These are phyloP conservation scores for Trifolium dubium DNA, from an alignment of 306 rosid genomes.

Conservation along the genomic window DNA sequence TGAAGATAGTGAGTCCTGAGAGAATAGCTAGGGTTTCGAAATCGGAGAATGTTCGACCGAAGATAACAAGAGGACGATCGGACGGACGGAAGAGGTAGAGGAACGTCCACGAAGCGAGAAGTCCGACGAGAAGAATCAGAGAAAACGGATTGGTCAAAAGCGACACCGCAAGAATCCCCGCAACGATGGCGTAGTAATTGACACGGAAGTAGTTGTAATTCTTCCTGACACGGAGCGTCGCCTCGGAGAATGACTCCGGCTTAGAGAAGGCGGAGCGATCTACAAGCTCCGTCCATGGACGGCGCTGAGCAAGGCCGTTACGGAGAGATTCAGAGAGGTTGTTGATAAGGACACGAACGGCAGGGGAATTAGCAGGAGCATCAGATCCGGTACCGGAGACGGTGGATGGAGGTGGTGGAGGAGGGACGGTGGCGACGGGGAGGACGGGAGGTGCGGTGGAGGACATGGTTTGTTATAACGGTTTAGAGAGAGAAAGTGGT, in stretches of 20 bases:
- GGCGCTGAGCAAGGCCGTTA: slow-evolving; percentile 78
- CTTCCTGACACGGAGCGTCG: slow-evolving; percentile 82
- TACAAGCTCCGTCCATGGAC: slow-evolving; percentile 81
- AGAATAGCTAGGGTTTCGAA: slow-evolving; percentile 72
- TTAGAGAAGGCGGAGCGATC: slow-evolving; percentile 78
- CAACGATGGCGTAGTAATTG: slow-evolving; percentile 66
- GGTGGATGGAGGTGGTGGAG: slow-evolving; percentile 14
- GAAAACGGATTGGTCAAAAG: slow-evolving; percentile 80
- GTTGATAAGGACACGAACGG: slow-evolving; percentile 67
- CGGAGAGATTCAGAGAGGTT: slow-evolving; percentile 62
- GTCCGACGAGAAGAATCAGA: slow-evolving; percentile 61
- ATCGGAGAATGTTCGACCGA: slow-evolving; percentile 75
- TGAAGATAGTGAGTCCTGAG: slow-evolving; percentile 57
- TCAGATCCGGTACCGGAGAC: slow-evolving; percentile 40
- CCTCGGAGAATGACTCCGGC: slow-evolving; percentile 81
- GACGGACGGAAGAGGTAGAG: slow-evolving; percentile 94
- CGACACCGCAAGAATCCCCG: slow-evolving; percentile 62
- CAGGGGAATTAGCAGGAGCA: slow-evolving; percentile 58
- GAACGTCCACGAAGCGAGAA: slow-evolving; percentile 84
- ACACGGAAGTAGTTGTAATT: slow-evolving; percentile 87
- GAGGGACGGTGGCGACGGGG: slow-evolving; percentile 55
- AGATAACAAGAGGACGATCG: slow-evolving; percentile 82
- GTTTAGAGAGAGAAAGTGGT: slow-evolving; percentile 33
- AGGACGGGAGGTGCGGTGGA: slow-evolving; percentile 59
- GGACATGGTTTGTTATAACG: slow-evolving; percentile 49